Conservation (phyloP, 2,329 filamentous ascomycete genomes). For the Penicillium brevicompactum region DNA sequence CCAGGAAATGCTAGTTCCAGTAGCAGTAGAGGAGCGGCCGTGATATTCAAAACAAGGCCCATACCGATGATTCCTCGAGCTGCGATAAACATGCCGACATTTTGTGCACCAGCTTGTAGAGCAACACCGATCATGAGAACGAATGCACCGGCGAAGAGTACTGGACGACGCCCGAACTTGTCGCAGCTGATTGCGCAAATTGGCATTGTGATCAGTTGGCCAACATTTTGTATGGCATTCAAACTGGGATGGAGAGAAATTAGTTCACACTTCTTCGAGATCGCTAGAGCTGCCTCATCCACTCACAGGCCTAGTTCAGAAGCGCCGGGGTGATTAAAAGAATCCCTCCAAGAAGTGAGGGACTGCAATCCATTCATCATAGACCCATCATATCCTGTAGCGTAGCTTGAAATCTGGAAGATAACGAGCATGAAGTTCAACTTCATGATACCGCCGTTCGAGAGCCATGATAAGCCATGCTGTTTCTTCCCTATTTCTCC, state of each 20-base stretch:
- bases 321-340: constrained; percentile 19
- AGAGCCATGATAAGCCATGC: constrained; percentile 1
- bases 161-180: constrained; percentile 6
- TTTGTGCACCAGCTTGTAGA: constrained; percentile 7
- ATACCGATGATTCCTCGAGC: constrained; percentile 10
- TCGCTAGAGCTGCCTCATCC: not conserved
- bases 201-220: constrained; percentile 9
- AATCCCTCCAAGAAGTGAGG: constrained; percentile 44
- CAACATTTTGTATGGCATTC: constrained; percentile 13
- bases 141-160: constrained; percentile 5
- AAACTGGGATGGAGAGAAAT: not conserved
- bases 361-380: constrained; percentile 55
- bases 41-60: constrained; percentile 10
- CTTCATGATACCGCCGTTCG: constrained; percentile 12
- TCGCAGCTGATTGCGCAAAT: constrained; percentile 9
- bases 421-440: constrained; percentile 20
- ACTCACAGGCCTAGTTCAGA: constrained; percentile 12
- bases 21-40: constrained; percentile 4
- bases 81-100: constrained; percentile 14
- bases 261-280: not conserved
- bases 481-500: not conserved
- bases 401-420: constrained; percentile 33
- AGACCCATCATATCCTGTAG: constrained; percentile 49
- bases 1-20: constrained; percentile 6
- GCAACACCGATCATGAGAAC: constrained; percentile 6